Evolutionary conservation across 306 rosid genomes (phyloP).

Genomic region (Malus sylvestris): DNA sequence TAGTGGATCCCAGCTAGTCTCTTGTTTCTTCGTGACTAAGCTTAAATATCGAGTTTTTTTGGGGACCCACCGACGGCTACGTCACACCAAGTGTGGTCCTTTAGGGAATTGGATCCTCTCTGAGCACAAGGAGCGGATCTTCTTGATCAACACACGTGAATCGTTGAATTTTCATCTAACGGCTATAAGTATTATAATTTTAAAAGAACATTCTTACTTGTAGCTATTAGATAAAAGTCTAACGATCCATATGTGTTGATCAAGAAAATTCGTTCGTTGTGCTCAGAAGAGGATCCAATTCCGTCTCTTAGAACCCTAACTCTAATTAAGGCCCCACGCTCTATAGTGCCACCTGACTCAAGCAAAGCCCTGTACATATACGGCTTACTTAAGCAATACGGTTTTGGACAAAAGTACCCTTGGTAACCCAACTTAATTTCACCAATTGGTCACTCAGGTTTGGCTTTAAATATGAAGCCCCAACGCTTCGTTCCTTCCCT

Average conservation of each 20-base stretch:
- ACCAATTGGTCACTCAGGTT: not conserved
- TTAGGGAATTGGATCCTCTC: too few relatives aligned
- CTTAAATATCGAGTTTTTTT: conserved; percentile 19
- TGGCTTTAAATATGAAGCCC: conserved; percentile 40
- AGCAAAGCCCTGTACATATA: conserved; percentile 28
- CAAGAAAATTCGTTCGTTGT: too few relatives aligned
- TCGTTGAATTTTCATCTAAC: too few relatives aligned
- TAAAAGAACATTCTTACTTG: accelerated
- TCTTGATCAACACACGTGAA: too few relatives aligned
- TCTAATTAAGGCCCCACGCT: not conserved
- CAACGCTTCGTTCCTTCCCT: conserved; percentile 68
- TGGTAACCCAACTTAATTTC: not conserved
- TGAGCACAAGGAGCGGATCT: too few relatives aligned
- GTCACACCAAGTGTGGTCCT: conserved; percentile 10
- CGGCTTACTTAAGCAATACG: not conserved
- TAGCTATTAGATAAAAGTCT: too few relatives aligned
- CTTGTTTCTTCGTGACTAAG: conserved; percentile 58
- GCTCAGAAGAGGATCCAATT: not conserved
- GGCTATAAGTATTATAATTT: too few relatives aligned
- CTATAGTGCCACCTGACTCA: conserved; percentile 71
- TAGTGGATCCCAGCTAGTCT: conserved; percentile 15
- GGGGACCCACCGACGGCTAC: conserved; percentile 27
- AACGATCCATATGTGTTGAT: too few relatives aligned
- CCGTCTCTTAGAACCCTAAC: not conserved
- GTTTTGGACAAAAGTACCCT: conserved; percentile 31